Evolutionary conservation across 495 filamentous ascomycete species (phyloP).

Genomic region (Beverwykella pulmonaria): DNA sequence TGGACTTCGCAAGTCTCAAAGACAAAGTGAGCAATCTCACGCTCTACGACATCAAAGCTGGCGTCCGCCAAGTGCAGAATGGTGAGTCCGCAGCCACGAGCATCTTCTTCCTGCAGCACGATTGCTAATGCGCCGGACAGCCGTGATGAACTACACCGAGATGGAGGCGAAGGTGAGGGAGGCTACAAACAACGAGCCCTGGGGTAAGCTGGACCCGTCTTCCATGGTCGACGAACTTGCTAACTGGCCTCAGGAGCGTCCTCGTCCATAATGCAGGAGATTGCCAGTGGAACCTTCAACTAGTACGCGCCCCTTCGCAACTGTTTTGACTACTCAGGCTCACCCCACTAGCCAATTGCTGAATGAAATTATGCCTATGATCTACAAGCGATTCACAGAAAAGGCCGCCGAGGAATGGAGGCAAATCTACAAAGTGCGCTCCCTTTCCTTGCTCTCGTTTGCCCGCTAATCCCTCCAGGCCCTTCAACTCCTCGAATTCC

Average conservation of each 20-base stretch:
- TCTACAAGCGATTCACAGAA: constrained; percentile 98
- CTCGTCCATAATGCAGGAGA: constrained; percentile 86
- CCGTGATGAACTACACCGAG: constrained; percentile 99
- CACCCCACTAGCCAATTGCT: constrained; percentile 73
- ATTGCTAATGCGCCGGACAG: constrained; percentile 52
- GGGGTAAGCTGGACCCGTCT: constrained; percentile 17
- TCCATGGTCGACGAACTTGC: not conserved
- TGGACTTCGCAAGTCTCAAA: constrained; percentile 85
- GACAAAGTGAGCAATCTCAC: constrained; percentile 92
- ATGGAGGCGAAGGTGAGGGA: constrained; percentile 90
- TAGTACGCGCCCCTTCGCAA: constrained; percentile 68
- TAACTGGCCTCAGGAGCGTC: constrained; percentile 76
- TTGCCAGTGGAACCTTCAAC: constrained; percentile 95
- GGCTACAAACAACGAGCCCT: constrained; percentile 37
- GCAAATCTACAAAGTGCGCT: constrained; percentile 88
- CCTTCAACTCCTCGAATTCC: constrained; percentile 93
- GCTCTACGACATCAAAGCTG: constrained; percentile 95
- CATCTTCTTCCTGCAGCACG: constrained; percentile 14
- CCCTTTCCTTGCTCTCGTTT: not conserved
- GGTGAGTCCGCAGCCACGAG: constrained; percentile 58
- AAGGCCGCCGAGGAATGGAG: constrained; percentile 98
- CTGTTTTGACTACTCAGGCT: constrained; percentile 9
- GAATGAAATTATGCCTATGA: constrained; percentile 99
- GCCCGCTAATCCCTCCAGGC: constrained; percentile 50
- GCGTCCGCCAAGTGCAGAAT: constrained; percentile 98